These are phyloP conservation scores for Verruconis gallopava DNA, from an alignment of 2,329 filamentous ascomycete species.

Conservation along the genomic window DNA sequence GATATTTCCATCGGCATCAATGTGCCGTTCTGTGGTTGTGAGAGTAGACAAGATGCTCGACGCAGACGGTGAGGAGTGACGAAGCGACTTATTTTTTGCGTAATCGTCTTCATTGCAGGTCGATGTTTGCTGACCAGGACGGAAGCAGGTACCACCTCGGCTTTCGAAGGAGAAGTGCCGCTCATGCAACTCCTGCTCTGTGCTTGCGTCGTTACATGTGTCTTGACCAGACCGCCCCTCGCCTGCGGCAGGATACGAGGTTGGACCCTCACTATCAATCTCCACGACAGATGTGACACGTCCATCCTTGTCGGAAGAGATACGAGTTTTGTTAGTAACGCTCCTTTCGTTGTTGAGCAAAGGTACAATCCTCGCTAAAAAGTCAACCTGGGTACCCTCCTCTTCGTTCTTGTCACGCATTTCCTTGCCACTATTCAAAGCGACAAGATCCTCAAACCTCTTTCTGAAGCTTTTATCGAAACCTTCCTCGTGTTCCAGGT, in stretches of 20 bases:
- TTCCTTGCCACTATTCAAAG: constrained; percentile 1
- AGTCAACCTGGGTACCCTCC: background rate
- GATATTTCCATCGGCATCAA: constrained; percentile 43
- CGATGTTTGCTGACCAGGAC: background rate
- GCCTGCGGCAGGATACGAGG: too few relatives aligned
- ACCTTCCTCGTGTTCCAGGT: constrained; percentile 8
- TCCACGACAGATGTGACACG: background rate
- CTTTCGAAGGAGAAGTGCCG: background rate
- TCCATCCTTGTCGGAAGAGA: background rate
- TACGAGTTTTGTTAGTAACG: too few relatives aligned
- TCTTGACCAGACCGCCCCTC: too few relatives aligned
- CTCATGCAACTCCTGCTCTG: background rate
- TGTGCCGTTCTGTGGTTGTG: constrained; percentile 43
- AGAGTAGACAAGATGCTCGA: constrained; percentile 38
- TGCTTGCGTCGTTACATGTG: background rate
- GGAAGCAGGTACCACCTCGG: too few relatives aligned
- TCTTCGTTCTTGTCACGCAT: background rate
- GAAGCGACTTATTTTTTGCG: too few relatives aligned
- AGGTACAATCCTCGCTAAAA: constrained; percentile 1
- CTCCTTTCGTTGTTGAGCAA: constrained; percentile 1
- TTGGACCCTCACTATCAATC: background rate
- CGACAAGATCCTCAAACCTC: constrained; percentile 10
- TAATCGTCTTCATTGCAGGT: too few relatives aligned
- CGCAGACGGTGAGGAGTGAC: background rate
- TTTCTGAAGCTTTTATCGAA: constrained; percentile 8